A percentile compares a stretch with the other conserved stretches of the same genome.
Conservation (phyloP, 805 yeast species). For the Starmera dryadoides region DNA sequence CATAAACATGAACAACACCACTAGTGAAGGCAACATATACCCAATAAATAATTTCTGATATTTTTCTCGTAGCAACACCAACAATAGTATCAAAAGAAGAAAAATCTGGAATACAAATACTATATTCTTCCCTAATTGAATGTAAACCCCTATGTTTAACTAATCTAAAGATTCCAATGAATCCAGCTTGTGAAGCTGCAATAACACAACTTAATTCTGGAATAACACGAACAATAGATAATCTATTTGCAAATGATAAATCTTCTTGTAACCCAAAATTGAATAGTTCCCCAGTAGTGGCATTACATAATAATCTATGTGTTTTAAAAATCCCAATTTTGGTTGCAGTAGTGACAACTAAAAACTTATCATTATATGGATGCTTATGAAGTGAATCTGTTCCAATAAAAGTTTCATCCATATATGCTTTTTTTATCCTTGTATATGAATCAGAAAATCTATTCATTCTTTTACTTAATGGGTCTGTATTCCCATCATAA, state of each 20-base stretch:
- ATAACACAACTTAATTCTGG: slow-evolving; percentile 34
- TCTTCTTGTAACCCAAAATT: slow-evolving; percentile 19
- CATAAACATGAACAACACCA: neutral
- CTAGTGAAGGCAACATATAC: neutral
- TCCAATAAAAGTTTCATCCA: slow-evolving; percentile 1
- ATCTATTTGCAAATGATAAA: slow-evolving; percentile 13
- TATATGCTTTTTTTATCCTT: slow-evolving; percentile 10
- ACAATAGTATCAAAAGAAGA: slow-evolving; percentile 6
- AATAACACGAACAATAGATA: slow-evolving; percentile 25
- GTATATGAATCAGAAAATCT: slow-evolving; percentile 19
- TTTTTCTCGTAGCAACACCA: slow-evolving; percentile 10
- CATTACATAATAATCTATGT: slow-evolving; percentile 39
- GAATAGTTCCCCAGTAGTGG: slow-evolving; percentile 37
- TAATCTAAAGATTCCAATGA: slow-evolving; percentile 33
- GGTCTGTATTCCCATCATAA: slow-evolving; percentile 1
- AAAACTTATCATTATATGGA: slow-evolving; percentile 23
- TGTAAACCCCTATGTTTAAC: slow-evolving; percentile 34
- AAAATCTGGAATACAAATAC: slow-evolving; percentile 20
- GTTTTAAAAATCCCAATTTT: slow-evolving; percentile 37
- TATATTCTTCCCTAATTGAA: slow-evolving; percentile 35
- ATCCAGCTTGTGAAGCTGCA: slow-evolving; percentile 36
- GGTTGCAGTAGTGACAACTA: slow-evolving; percentile 37
- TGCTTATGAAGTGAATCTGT: slow-evolving; percentile 22
- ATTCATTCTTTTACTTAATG: slow-evolving; percentile 5
- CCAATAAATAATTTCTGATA: slow-evolving; percentile 3